Base-by-base conservation (phyloP, 179 eudicot genomes). In the Camellia oleifera region DNA sequence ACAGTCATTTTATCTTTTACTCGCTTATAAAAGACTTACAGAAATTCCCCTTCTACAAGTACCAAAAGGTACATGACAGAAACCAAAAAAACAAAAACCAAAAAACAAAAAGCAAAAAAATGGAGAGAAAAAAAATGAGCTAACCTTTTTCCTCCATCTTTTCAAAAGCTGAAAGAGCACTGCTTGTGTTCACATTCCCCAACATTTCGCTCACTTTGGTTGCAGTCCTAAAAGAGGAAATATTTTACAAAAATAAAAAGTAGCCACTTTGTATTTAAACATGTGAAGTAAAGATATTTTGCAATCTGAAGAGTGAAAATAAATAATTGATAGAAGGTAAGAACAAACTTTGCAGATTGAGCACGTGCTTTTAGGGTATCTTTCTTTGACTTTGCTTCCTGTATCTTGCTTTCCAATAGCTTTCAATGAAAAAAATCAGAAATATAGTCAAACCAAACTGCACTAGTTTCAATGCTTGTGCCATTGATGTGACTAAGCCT, bases 311-410 rank as follows among this genome's bases (percentile, higher is more conserved):
- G 40, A 62, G 17, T 46, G 13, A 54, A 26, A 77, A n/a, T 54
- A 72, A 18, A 72, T 20, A 14, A 32, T 17, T 46, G 63, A 45
- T 1, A 50, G 65, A 72, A 77, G 18, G 12, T 17, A 15, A 73
- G 58, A 75, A 86, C 90, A 75, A 48, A 89, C 92, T 84, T 89
- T 63, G 92, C 99, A 82, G 99, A 91, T 68, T 97, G 99, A 57
- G 99, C 99, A n/a, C 99, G 93, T 80, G 98, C 98, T 91, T 92
- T 94, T 6, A 97, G 94, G 40, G 99, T 97, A 82, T 94, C 99
- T 86, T 94, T 97, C 89, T 92, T 97, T 48, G 98, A 94, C 79
- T 78, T 97, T n/a, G 98, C 99, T 80, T 97, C 99, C 78, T 93
- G 97, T 84, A 97, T 97, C 88, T 97, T 94, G 92, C 97, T 94